Percentiles rank a stretch among this genome's conserved stretches.
Evolutionary conservation across 768 basidiomycete genomes (phyloP).

Genomic region (Megacollybia marginata): DNA sequence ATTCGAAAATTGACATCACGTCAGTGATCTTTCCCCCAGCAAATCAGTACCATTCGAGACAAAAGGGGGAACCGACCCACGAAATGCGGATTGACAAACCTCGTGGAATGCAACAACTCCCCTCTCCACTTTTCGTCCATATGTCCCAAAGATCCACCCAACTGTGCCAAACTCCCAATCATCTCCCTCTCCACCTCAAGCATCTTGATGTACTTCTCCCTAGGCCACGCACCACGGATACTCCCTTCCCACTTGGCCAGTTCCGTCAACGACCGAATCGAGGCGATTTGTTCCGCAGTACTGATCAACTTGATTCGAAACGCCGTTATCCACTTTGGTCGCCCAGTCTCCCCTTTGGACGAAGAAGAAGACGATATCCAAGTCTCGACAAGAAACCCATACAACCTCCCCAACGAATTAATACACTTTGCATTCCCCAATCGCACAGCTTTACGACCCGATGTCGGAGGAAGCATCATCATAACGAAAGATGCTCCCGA

Average conservation of each 20-base stretch:
- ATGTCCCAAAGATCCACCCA: slow-evolving; percentile 32
- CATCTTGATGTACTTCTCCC: slow-evolving; percentile 35
- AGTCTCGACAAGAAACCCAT: slow-evolving; percentile 31
- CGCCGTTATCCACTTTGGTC: slow-evolving; percentile 13
- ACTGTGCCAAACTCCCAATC: slow-evolving; percentile 29
- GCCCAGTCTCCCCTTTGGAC: not conserved
- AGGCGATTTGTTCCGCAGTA: slow-evolving; percentile 24
- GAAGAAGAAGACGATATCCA: slow-evolving; percentile 22
- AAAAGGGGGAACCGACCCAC: slow-evolving; percentile 21
- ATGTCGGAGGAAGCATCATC: slow-evolving; percentile 46
- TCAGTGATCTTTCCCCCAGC: slow-evolving; percentile 21
- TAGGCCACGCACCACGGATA: slow-evolving; percentile 46
- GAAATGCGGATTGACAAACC: slow-evolving; percentile 49
- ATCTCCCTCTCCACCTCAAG: slow-evolving; percentile 34
- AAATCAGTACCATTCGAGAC: slow-evolving; percentile 14
- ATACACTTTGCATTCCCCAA: slow-evolving; percentile 33
- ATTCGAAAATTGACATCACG: slow-evolving; percentile 33
- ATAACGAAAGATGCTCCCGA: slow-evolving; percentile 43
- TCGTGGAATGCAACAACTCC: slow-evolving; percentile 32
- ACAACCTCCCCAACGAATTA: slow-evolving; percentile 31
- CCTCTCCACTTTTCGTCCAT: slow-evolving; percentile 34
- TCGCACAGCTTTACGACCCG: slow-evolving; percentile 41
- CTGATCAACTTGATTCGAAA: slow-evolving; percentile 23
- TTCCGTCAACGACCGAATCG: slow-evolving; percentile 24
- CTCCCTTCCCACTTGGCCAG: slow-evolving; percentile 41